phyloP scores from a whole-genome alignment of 345 rosid species.

The Heritiera fomes region DNA sequence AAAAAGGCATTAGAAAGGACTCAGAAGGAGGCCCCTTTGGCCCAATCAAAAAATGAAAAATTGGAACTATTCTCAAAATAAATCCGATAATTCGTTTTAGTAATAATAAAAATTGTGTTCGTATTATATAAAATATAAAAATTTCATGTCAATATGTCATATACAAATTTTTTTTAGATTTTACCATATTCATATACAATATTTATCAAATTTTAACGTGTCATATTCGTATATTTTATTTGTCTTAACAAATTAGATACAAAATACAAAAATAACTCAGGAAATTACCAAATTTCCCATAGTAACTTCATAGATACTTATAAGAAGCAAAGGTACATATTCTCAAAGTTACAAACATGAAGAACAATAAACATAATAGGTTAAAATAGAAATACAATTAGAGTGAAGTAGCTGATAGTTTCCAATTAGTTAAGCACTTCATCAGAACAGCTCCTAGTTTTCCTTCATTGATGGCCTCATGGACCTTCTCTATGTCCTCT shows the following conservation, averaged over 20 bases:
- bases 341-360: background rate
- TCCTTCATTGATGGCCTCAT: constrained; percentile 42
- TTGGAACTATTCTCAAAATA: too few relatives aligned
- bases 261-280: background rate
- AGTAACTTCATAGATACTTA: background rate
- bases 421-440: constrained; percentile 32
- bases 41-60: background rate
- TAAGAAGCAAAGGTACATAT: background rate
- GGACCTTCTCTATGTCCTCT: constrained; percentile 52
- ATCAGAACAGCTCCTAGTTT: constrained; percentile 39
- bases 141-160: too few relatives aligned
- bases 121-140: too few relatives aligned
- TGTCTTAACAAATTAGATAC: background rate
- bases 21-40: background rate
- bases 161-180: too few relatives aligned
- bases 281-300: background rate
- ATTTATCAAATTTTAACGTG: too few relatives aligned
- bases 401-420: background rate
- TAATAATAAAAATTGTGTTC: too few relatives aligned
- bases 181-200: too few relatives aligned
- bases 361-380: background rate
- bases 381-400: background rate
- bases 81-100: too few relatives aligned
- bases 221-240: too few relatives aligned
- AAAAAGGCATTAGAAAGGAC: too few relatives aligned